A percentile compares a stretch with the other conserved stretches of the same genome.
Conservation (phyloP, 2,329 filamentous ascomycete genomes). For the Delphinella strobiligena region DNA sequence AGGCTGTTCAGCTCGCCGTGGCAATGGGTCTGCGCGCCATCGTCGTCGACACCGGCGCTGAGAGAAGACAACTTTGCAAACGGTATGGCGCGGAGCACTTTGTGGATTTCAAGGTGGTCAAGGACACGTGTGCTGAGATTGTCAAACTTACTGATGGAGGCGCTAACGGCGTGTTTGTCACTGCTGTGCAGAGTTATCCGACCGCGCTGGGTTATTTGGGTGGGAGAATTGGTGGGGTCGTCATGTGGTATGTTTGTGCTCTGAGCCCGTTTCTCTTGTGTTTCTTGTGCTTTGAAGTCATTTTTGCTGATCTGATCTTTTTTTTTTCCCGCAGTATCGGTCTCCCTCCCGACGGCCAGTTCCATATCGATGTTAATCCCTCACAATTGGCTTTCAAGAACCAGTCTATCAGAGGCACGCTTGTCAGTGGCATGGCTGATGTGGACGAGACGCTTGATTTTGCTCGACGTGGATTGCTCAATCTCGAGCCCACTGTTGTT, state of each 20-base stretch:
- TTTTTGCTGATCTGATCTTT: conserved; percentile 13
- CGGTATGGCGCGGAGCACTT: conserved; percentile 44
- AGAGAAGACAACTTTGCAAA: conserved; percentile 33
- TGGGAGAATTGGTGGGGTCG: conserved; percentile 34
- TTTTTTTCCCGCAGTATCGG: conserved; percentile 15
- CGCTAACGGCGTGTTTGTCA: conserved; percentile 31
- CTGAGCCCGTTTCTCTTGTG: conserved; percentile 16
- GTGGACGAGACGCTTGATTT: conserved; percentile 36
- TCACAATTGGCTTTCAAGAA: conserved; percentile 24
- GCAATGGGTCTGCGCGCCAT: conserved; percentile 47
- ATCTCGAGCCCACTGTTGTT: conserved; percentile 30
- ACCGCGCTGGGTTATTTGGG: conserved; percentile 32
- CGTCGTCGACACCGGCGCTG: conserved; percentile 40
- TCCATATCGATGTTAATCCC: conserved; percentile 23
- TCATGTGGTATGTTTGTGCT: conserved; percentile 33
- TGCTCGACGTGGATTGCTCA: conserved; percentile 33
- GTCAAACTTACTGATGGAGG: conserved; percentile 35
- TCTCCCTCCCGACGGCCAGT: conserved; percentile 23
- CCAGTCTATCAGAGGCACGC: conserved; percentile 22
- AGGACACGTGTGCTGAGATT: conserved; percentile 29
- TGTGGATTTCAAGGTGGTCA: conserved; percentile 40
- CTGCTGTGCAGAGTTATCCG: conserved; percentile 10
- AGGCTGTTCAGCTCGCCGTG: conserved; percentile 42
- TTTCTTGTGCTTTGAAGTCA: conserved; percentile 9
- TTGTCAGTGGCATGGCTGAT: conserved; percentile 37